Evolutionary conservation across 768 basidiomycete species (phyloP), one percentile per base, ranked within the genome.

Genomic region (Filobasidium floriforme): DNA sequence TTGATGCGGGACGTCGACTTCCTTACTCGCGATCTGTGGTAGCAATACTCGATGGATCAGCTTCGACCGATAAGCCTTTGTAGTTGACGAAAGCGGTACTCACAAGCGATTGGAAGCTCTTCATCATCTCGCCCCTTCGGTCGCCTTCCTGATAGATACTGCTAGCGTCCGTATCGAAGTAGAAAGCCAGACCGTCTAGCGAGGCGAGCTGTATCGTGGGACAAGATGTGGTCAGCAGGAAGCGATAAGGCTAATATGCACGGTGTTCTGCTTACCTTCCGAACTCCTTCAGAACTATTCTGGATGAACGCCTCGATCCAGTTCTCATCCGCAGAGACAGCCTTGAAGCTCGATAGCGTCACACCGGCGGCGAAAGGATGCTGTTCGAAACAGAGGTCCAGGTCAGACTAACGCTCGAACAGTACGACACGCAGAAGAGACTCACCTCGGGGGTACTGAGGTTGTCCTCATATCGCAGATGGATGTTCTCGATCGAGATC

Each of bases 251-350:
- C 12, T 9, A 61, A 44, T 6, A 40, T 46, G 28, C 15, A 29
- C 28, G 32, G 62, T 26, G 22, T 59, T 11, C 24, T 14, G 65
- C 75, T 59, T 72, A 88, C 91, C 82, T 99, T 99, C 79, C 94
- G 90, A 37, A 98, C 88, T 24, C 87, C 87, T 24, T 89, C 87
- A 1, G 86, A 84, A 5, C 87, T 88, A 73, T 90, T 91, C 80
- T 91, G 89, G 64, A 98, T 92, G 79, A 97, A 98, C 0, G 91
- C 85, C 18, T 92, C 84, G 68, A 88, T 79, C 96, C 96, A 99
- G 55, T 84, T 80, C 65, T 85, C 87, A 74, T 99, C 85, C 1
- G 93, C 91, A 1, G 96, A 98, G 26, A 87, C 85, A 26, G 91
- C 90, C 12, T 88, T 86, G 76, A 98, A 97, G 22, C 86, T 85